Evolutionary conservation across 2,329 filamentous ascomycete species (phyloP), one percentile per base, ranked within the genome.

Genomic region (Phialemonium atrogriseum): DNA sequence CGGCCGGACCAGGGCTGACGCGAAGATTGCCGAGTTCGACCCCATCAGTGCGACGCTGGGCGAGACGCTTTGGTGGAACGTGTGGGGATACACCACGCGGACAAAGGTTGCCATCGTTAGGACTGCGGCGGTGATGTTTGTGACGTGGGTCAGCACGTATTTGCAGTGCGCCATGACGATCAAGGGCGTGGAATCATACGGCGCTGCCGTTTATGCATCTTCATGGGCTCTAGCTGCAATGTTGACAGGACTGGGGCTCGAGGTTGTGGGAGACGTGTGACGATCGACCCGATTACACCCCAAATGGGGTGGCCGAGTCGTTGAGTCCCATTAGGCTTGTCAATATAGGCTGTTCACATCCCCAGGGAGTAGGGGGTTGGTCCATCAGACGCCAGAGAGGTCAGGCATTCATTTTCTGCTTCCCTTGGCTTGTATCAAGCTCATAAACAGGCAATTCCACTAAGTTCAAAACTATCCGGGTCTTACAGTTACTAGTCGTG

Each of bases 191-290:
- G 81, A 88, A 46, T 40, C 73, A 4, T 45, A 63, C 1, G 89
- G 88, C 9, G 84, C 87, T 2, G 59, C 66, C 4, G 73, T 70
- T 0, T 96, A 87, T 66, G 77, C 83, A 2, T 63, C 64, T 14
- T 64, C 89, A 21, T 95, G 86, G 86, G 73, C 73, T n/a, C 46
- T 68, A 14, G 82, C 80, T 6, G 70, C 74, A 4, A 51, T 70
- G 10, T 49, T 79, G 33, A 71, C 74, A 3, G 81, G 80, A 10
- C 20, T 65, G n/a, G 65, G 58, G 2, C 51, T 80, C 22, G 68
- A 37, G 64, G 17, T 55, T 65, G 66, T 77, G 24, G 56, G 66
- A 43, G 51, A 72, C 51, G 55, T 71, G 52, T 62, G 58, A 58
- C 32, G 28, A 24, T 27, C 11, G 5, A 7, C 11, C 24, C n/a